Percentiles rank a stretch among this genome's conserved stretches.
phyloP scores from a whole-genome alignment of 345 rosid genomes.

The Ricinus communis region DNA sequence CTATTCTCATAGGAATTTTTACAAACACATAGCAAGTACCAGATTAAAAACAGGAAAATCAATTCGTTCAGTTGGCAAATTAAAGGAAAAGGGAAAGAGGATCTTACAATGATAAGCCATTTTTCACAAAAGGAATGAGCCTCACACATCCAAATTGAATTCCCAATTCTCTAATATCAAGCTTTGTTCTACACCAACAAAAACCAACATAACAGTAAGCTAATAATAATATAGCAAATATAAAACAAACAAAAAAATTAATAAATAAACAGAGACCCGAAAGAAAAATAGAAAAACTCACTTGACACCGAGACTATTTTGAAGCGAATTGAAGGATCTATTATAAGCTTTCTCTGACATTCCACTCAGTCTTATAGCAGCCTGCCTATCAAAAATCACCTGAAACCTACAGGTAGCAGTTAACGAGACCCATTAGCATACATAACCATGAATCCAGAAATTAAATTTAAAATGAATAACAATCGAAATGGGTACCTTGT shows the following conservation, averaged over 20 bases:
- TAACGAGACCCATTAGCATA: too few relatives aligned
- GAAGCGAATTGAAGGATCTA: slow-evolving; percentile 74
- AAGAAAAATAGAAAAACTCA: slow-evolving; percentile 29
- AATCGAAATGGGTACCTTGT: slow-evolving; percentile 40
- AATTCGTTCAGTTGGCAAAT: background rate
- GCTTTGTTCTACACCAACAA: slow-evolving; percentile 44
- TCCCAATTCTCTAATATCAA: slow-evolving; percentile 75
- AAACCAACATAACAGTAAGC: background rate
- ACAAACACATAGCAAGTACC: slow-evolving; percentile 37
- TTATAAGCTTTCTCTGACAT: slow-evolving; percentile 86
- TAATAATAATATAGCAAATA: too few relatives aligned
- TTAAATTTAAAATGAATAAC: background rate
- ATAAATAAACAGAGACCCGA: background rate
- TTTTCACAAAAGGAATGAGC: slow-evolving; percentile 74
- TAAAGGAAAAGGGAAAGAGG: background rate
- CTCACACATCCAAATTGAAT: slow-evolving; percentile 88
- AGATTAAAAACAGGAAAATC: background rate
- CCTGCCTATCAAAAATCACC: slow-evolving; percentile 67
- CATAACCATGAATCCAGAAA: background rate
- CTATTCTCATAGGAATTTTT: slow-evolving; percentile 38
- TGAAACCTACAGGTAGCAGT: slow-evolving; percentile 50
- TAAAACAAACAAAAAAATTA: background rate
- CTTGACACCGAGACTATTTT: slow-evolving; percentile 81
- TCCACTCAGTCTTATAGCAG: slow-evolving; percentile 75
- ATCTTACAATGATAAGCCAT: slow-evolving; percentile 68